These are phyloP conservation scores for Saccharomycopsis babjevae DNA, from an alignment of 805 yeast genomes.

Conservation along the genomic window DNA sequence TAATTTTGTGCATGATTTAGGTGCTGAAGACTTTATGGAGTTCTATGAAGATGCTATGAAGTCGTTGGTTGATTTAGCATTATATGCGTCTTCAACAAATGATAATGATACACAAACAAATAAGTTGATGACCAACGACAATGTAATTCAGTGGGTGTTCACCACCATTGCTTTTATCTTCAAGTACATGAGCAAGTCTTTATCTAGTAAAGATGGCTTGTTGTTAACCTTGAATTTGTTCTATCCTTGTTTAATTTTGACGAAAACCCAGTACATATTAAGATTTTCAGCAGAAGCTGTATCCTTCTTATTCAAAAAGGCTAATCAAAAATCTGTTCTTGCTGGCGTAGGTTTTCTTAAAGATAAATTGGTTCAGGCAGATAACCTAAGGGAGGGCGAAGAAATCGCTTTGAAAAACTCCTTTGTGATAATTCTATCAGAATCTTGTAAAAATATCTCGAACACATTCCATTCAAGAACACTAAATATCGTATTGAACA, in stretches of 20 bases:
- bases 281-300: slow-evolving; percentile 87
- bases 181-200: slow-evolving; percentile 65
- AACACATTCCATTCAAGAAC: slow-evolving; percentile 71
- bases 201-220: slow-evolving; percentile 43
- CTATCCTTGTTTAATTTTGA: slow-evolving; percentile 50
- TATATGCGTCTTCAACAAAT: slow-evolving; percentile 1
- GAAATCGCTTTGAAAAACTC: slow-evolving; percentile 46
- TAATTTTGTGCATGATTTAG: slow-evolving; percentile 78
- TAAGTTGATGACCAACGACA: slow-evolving; percentile 41
- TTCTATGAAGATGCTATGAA: slow-evolving; percentile 48
- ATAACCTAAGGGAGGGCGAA: slow-evolving; percentile 23
- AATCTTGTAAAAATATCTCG: slow-evolving; percentile 62
- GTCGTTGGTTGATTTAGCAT: background rate
- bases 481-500: slow-evolving; percentile 33
- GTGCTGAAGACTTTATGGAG: slow-evolving; percentile 76
- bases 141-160: slow-evolving; percentile 72
- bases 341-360: slow-evolving; percentile 25
- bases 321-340: slow-evolving; percentile 28
- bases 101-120: slow-evolving; percentile 18
- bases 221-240: slow-evolving; percentile 58
- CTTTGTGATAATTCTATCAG: slow-evolving; percentile 52
- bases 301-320: slow-evolving; percentile 70
- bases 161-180: slow-evolving; percentile 79
- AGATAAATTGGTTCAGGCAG: background rate
- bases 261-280: slow-evolving; percentile 51